phyloP scores from a whole-genome alignment of 805 yeast species.

The Monosporozyma yasuniensis region DNA sequence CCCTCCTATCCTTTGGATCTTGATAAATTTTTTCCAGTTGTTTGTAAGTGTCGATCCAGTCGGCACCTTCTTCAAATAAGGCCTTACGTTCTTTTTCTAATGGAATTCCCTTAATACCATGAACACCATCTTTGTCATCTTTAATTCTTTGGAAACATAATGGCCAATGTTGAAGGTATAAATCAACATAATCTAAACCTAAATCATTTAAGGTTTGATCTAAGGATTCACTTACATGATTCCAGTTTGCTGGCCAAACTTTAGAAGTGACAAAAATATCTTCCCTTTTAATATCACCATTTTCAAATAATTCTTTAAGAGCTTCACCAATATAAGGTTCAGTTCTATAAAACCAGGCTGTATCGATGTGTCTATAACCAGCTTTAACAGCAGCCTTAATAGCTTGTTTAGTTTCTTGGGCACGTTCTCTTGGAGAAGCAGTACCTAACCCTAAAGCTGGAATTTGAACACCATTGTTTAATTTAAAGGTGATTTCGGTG shows the following conservation, averaged over 20 bases:
- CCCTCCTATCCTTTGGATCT: constrained; percentile 34
- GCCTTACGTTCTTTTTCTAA: constrained; percentile 31
- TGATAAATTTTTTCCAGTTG: constrained; percentile 33
- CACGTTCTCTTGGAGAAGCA: constrained; percentile 42
- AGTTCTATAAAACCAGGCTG: constrained; percentile 62
- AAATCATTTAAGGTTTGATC: constrained; percentile 49
- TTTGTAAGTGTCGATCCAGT: constrained; percentile 45
- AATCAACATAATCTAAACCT: constrained; percentile 66
- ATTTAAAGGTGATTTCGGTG: constrained; percentile 35
- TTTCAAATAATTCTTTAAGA: constrained; percentile 39
- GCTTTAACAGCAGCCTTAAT: constrained; percentile 52
- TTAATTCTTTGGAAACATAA: constrained; percentile 32
- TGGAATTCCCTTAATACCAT: constrained; percentile 17
- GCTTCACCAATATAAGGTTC: constrained; percentile 63
- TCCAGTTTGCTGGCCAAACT: constrained; percentile 52
- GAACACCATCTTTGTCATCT: constrained; percentile 17
- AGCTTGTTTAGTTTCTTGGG: constrained; percentile 40
- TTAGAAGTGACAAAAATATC: constrained; percentile 68
- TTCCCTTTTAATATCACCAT: constrained; percentile 40
- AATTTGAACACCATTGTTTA: constrained; percentile 49
- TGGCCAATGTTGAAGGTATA: constrained; percentile 77
- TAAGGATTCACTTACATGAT: constrained; percentile 43
- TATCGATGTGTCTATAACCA: constrained; percentile 68
- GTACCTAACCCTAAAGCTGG: constrained; percentile 70
- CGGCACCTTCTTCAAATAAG: constrained; percentile 31